Conservation (phyloP, 305 asterid species). For the Coffea humblotiana region DNA sequence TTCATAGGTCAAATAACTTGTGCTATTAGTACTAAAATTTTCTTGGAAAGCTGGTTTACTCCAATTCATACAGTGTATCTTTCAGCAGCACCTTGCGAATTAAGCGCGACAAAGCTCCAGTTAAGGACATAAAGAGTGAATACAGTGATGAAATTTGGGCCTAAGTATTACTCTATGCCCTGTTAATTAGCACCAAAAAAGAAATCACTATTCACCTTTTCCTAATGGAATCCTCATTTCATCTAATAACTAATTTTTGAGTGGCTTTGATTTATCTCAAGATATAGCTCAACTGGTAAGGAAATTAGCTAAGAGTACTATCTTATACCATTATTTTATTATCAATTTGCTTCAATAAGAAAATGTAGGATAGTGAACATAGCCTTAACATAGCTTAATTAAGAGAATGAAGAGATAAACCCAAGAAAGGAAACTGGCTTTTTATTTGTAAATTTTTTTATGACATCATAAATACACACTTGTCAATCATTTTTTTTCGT, state of each 20-base stretch:
- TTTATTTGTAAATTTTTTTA: no score
- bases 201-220: background rate
- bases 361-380: no score
- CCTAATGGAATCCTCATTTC: background rate
- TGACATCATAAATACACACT: no score
- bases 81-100: constrained; percentile 22
- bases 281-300: no score
- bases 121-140: constrained; percentile 77
- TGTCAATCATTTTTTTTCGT: no score
- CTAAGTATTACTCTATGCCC: background rate
- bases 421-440: no score
- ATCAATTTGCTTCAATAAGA: no score
- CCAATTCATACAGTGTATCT: constrained; percentile 46
- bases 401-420: no score
- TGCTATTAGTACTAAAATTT: background rate
- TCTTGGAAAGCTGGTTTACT: background rate
- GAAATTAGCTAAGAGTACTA: no score
- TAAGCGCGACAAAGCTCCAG: constrained; percentile 52
- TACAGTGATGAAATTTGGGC: constrained; percentile 24
- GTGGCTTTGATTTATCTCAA: background rate
- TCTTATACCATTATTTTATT: no score
- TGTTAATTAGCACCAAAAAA: background rate
- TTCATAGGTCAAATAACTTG: background rate
- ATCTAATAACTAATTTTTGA: no score
- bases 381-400: no score